Evolutionary conservation across 2,329 filamentous ascomycete genomes (phyloP).

Genomic region (Neospermospora avenae): DNA sequence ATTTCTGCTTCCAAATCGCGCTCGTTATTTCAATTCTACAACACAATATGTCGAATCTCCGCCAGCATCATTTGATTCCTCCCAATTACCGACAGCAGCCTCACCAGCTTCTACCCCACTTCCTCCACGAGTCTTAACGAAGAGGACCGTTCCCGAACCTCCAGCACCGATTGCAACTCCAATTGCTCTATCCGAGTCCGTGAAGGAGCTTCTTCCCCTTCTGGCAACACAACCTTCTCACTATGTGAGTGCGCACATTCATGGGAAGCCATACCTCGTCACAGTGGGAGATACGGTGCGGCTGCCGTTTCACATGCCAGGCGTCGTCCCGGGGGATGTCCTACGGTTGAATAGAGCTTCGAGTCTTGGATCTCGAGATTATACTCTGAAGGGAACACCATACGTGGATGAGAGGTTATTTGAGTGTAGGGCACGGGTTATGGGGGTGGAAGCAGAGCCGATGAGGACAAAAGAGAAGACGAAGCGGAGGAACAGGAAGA

Average conservation of each 20-base stretch:
- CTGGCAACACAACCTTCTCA: conserved; percentile 70
- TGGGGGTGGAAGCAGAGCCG: conserved; percentile 80
- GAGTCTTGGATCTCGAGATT: conserved; percentile 81
- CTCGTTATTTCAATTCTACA: conserved; percentile 47
- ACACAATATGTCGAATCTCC: conserved; percentile 45
- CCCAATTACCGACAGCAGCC: conserved; percentile 17
- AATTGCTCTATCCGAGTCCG: conserved; percentile 47
- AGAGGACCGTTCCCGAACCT: conserved; percentile 22
- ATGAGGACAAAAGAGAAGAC: conserved; percentile 76
- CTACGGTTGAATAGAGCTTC: conserved; percentile 84
- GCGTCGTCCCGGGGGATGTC: conserved; percentile 75
- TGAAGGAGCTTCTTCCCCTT: conserved; percentile 64
- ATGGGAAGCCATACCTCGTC: conserved; percentile 76
- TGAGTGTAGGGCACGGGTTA: conserved; percentile 78
- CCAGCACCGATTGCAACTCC: conserved; percentile 28
- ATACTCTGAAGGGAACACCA: conserved; percentile 78
- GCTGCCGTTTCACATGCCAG: conserved; percentile 76
- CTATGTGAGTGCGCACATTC: conserved; percentile 78
- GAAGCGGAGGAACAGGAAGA: conserved; percentile 71
- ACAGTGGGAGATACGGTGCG: conserved; percentile 72
- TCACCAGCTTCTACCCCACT: conserved; percentile 3
- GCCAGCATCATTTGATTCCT: conserved; percentile 20
- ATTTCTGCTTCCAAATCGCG: conserved; percentile 46
- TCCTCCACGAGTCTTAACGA: conserved; percentile 1
- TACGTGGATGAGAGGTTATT: conserved; percentile 82